Evolutionary conservation across 805 yeast species (phyloP), one percentile per base, ranked within the genome.

Genomic region (Yamadazyma philogaea): DNA sequence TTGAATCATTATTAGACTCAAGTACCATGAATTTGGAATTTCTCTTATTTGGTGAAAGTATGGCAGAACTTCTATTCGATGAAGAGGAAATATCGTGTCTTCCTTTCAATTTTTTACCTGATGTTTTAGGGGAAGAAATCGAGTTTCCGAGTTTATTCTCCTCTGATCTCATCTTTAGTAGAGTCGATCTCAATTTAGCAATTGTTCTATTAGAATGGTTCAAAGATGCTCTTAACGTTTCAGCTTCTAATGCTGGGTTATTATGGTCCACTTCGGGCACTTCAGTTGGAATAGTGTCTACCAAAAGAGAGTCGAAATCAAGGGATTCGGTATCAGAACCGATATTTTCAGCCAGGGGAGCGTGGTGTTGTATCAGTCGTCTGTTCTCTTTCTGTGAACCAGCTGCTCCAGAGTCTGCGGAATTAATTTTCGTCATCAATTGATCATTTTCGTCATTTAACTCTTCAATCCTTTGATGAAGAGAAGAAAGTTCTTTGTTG

Each of bases 381-480:
- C 11, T 18, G 10, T 8, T 12, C 16, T 37, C 34, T 12, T 31
- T 32, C 14, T 34, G 12, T n/a, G 5, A 3, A 11, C 15, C 28
- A 15, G 28, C 12, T 17, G 14, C 34, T 18, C 3, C 30, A 7
- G 4, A 18, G 4, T 32, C 17, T 10, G 8, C 11, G 6, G 26
- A 10, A 7, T 37, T 30, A 15, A 66, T 39, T 39, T 72, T 66
- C 47, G 65, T 58, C 53, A 74, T 78, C 42, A 83, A 64, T 17
- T 68, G 67, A 49, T 81, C 85, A 59, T 84, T 84, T 54, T 82
- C 89, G 52, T 82, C 84, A 56, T 84, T 84, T 46, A 84, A 63
- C 37, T 77, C 82, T 24, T 72, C 73, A 36, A 83, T 77, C 36
- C 77, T 73, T 3, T 58, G 59, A 50, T 72, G 78, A 44, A 82